Base-by-base conservation (phyloP, 495 filamentous ascomycete species). In the Neurospora intermedia region DNA sequence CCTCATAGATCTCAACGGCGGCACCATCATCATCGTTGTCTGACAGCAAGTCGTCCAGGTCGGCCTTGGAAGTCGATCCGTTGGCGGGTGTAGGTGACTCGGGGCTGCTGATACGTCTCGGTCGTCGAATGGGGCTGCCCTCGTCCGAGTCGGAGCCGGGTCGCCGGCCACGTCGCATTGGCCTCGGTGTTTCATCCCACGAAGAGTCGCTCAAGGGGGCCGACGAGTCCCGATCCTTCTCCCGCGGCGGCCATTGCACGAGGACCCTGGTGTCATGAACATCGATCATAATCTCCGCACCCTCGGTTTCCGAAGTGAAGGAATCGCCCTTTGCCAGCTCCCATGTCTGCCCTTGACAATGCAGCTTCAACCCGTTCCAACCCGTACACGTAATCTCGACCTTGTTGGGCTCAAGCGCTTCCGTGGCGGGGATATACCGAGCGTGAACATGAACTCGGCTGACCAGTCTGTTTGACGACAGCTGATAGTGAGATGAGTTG, bases 341-440 rank as follows among this genome's bases (percentile, higher is more conserved):
- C 86, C 91, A 96, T 40, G 91, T 91, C 76, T 90, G 90, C 35
- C 94, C 94, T 81, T 94, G 91, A 82, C 93, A 98, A 82, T 97
- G 94, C 72, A 99, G 83, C 81, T 94, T 97, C 69, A 95, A 86
- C 15, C 96, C 95, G 81, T 99, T 99, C 94, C 95, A 98, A 20
- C 96, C 96, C 78, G 91, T 88, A 82, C 96, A 99, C 79, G 92
- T 87, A 72, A 99, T 90, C 80, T 94, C 91, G 69, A 98, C 87
- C 81, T 89, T 89, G 77, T 88, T 89, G 72, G 86, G 85, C 74
- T 91, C 90, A 74, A 89, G 84, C 7, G 87, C 83, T 39, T 88
- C 87, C 6, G 83, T 74, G 10, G 91, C 88, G 4, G 91, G 86
- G 69, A 94, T 89, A 80, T 96, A 99, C 40, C 89, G 87, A 72